Evolutionary conservation across 2,329 filamentous ascomycete genomes (phyloP).

Genomic region (Didymella glomerata): DNA sequence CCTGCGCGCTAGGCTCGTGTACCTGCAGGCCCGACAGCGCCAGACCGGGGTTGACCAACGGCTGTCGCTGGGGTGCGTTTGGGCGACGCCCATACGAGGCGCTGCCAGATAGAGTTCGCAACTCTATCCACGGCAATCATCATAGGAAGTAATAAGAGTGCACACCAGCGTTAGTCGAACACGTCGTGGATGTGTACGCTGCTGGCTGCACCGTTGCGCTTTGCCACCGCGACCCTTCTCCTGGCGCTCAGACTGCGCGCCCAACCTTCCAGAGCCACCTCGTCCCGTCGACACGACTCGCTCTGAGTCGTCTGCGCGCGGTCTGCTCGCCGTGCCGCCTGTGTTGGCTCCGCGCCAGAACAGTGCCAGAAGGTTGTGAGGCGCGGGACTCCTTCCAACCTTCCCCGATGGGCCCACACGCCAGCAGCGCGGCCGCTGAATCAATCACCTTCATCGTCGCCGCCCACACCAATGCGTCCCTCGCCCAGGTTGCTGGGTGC

Average conservation of each 20-base stretch:
- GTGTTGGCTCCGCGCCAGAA: slow-evolving; percentile 42
- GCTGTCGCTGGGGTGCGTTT: slow-evolving; percentile 27
- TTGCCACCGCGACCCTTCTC: slow-evolving; percentile 16
- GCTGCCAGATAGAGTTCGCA: slow-evolving; percentile 8
- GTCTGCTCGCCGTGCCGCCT: slow-evolving; percentile 35
- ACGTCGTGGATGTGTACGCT: background rate
- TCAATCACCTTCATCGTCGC: slow-evolving; percentile 21
- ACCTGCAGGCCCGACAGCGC: slow-evolving; percentile 29
- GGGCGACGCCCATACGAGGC: slow-evolving; percentile 16
- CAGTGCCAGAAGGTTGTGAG: slow-evolving; percentile 34
- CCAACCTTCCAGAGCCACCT: slow-evolving; percentile 17
- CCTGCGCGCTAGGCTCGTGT: slow-evolving; percentile 27
- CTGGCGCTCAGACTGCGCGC: slow-evolving; percentile 15
- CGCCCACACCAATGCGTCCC: slow-evolving; percentile 30
- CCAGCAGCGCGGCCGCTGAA: slow-evolving; percentile 20
- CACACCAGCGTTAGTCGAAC: background rate
- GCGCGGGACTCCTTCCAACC: slow-evolving; percentile 36
- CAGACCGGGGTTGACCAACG: slow-evolving; percentile 32
- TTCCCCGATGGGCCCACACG: slow-evolving; percentile 44
- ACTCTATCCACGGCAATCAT: slow-evolving; percentile 8
- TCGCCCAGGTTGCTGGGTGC: slow-evolving; percentile 46
- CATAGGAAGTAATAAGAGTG: background rate
- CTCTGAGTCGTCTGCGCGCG: slow-evolving; percentile 19
- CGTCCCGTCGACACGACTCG: slow-evolving; percentile 27
- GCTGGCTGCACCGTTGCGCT: background rate